A percentile compares a stretch with the other conserved stretches of the same genome.
phyloP scores from a whole-genome alignment of 2,329 filamentous ascomycete species.

The Amauroascus verrucosus region DNA sequence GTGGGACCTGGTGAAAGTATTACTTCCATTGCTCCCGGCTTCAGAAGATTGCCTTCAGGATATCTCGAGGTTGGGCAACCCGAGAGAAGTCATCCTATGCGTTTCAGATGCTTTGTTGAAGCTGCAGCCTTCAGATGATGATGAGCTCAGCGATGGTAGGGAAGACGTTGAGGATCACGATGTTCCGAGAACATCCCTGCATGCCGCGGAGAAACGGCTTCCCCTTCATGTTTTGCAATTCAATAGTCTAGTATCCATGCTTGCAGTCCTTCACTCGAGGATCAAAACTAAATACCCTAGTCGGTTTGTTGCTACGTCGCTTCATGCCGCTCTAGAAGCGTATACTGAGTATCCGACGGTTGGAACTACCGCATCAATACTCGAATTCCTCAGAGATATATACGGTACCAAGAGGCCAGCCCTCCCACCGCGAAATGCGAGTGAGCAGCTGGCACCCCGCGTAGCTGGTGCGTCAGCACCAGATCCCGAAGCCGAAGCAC shows the following conservation, averaged over 20 bases:
- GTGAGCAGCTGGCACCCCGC: constrained; percentile 35
- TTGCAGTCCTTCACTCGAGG: constrained; percentile 48
- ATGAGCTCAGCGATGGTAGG: constrained; percentile 26
- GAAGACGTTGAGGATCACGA: constrained; percentile 18
- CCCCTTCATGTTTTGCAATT: constrained; percentile 29
- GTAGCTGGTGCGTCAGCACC: constrained; percentile 34
- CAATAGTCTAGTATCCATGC: constrained; percentile 40
- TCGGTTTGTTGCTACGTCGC: constrained; percentile 53
- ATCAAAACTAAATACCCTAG: constrained; percentile 56
- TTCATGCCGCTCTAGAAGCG: constrained; percentile 51
- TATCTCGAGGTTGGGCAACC: constrained; percentile 52
- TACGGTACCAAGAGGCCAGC: constrained; percentile 49
- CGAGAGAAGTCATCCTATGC: constrained; percentile 53
- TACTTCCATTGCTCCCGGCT: constrained; percentile 50
- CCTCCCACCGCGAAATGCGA: constrained; percentile 49
- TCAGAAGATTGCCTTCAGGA: constrained; percentile 51
- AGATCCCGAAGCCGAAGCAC: constrained; percentile 48
- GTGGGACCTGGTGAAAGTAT: constrained; percentile 54
- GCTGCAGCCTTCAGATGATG: constrained; percentile 40
- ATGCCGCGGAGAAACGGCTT: constrained; percentile 8
- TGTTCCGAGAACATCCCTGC: constrained; percentile 1
- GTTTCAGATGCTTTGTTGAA: constrained; percentile 52
- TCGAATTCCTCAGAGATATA: constrained; percentile 49
- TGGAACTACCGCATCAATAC: constrained; percentile 47
- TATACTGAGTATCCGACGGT: constrained; percentile 48